phyloP scores from a whole-genome alignment of 179 eudicot species.

The Actinidia arguta region DNA sequence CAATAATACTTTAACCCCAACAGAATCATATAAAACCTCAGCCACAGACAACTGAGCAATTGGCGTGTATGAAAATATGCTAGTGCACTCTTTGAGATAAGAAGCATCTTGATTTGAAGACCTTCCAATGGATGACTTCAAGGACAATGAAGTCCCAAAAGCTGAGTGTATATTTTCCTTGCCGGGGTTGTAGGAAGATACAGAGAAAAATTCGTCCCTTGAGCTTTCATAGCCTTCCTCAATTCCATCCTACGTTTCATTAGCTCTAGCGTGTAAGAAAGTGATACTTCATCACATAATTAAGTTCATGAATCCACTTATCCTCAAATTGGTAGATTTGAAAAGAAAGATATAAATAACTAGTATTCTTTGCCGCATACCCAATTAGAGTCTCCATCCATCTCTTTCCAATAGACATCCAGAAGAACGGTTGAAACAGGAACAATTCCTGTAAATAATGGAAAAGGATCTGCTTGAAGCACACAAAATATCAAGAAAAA shows the following conservation, averaged over 20 bases:
- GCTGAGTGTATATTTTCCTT: conserved; percentile 57
- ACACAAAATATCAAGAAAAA: too few species aligned
- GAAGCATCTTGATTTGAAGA: conserved; percentile 65
- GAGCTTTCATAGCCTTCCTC: too few species aligned
- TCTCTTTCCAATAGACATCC: conserved; percentile 89
- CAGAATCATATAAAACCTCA: conserved; percentile 75
- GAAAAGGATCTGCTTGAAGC: not conserved
- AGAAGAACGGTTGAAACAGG: conserved; percentile 58
- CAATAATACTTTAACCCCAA: conserved; percentile 52
- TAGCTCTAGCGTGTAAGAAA: conserved; percentile 64
- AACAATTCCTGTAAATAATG: conserved; percentile 65
- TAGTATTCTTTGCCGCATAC: conserved; percentile 44
- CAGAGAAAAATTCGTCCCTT: too few species aligned
- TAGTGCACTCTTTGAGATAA: conserved; percentile 58
- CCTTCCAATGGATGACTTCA: conserved; percentile 74
- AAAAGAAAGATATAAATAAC: not conserved
- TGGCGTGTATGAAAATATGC: conserved; percentile 45
- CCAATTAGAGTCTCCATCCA: conserved; percentile 94
- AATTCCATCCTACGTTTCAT: conserved; percentile 74
- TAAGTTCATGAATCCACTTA: not conserved
- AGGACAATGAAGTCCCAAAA: conserved; percentile 83
- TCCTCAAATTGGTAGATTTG: not conserved
- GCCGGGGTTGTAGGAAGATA: too few species aligned
- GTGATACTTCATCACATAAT: conserved; percentile 20
- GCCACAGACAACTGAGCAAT: conserved; percentile 60